Evolutionary conservation across 108 stramenopile species (phyloP).

Genomic region (Skeletonema tropicum): DNA sequence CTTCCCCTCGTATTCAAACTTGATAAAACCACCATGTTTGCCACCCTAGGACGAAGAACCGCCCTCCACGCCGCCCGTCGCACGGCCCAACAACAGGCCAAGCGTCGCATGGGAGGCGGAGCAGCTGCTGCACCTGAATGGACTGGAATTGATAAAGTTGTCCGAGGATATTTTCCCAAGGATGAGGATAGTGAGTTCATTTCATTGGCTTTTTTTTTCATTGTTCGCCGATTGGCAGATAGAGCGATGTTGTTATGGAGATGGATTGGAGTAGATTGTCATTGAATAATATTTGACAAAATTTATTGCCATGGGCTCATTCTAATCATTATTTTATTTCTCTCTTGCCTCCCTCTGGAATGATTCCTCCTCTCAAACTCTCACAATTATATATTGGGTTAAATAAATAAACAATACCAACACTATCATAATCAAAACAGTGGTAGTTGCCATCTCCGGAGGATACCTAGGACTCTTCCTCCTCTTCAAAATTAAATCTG

Average conservation of each 20-base stretch:
- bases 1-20: background rate
- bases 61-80: slow-evolving; percentile 62
- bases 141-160: slow-evolving; percentile 87
- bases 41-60: slow-evolving; percentile 40
- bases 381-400: too few relatives aligned
- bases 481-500: slow-evolving; percentile 59
- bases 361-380: background rate
- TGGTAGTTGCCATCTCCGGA: slow-evolving; percentile 77
- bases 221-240: background rate
- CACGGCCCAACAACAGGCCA: slow-evolving; percentile 54
- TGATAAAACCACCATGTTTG: slow-evolving; percentile 33
- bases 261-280: background rate
- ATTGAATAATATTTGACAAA: background rate
- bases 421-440: slow-evolving; percentile 28
- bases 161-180: slow-evolving; percentile 76
- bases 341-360: slow-evolving; percentile 1
- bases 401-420: background rate
- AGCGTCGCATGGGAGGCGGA: slow-evolving; percentile 67
- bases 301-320: background rate
- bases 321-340: slow-evolving; percentile 4
- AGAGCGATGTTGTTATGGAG: background rate
- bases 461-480: slow-evolving; percentile 68
- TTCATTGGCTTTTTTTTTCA: background rate
- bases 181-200: slow-evolving; percentile 82
- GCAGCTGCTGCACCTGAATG: slow-evolving; percentile 74